These are phyloP conservation scores for Pogostemon cablin DNA, from an alignment of 257 asterid genomes.

Conservation along the genomic window DNA sequence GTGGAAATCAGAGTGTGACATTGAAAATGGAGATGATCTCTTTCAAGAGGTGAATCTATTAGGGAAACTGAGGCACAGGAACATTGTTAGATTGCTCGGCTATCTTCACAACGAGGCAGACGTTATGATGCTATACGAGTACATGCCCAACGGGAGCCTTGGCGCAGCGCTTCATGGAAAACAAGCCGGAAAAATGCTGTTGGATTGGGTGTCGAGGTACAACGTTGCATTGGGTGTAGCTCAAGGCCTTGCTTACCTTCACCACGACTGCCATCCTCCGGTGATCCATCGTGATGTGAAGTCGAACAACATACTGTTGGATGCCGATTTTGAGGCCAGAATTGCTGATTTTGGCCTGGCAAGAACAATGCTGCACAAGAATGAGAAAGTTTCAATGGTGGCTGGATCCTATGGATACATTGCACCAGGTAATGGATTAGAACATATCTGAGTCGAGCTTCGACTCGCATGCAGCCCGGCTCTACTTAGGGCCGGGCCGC, in stretches of 20 bases:
- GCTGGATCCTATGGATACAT: slow-evolving; percentile 93
- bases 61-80: slow-evolving; percentile 77
- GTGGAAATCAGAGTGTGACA: slow-evolving; percentile 59
- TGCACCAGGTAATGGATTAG: slow-evolving; percentile 67
- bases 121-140: slow-evolving; percentile 72
- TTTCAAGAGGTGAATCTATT: slow-evolving; percentile 64
- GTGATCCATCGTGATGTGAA: slow-evolving; percentile 78
- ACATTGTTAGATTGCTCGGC: slow-evolving; percentile 67
- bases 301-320: slow-evolving; percentile 71
- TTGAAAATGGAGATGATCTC: slow-evolving; percentile 66
- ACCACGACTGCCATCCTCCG: slow-evolving; percentile 81
- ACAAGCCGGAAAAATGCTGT: slow-evolving; percentile 49
- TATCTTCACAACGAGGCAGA: slow-evolving; percentile 72
- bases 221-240: slow-evolving; percentile 80
- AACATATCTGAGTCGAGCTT: not conserved
- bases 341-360: slow-evolving; percentile 87
- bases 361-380: slow-evolving; percentile 62
- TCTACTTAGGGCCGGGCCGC: too few species aligned
- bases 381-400: slow-evolving; percentile 74
- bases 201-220: slow-evolving; percentile 87
- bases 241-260: slow-evolving; percentile 77
- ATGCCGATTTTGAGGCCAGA: slow-evolving; percentile 66
- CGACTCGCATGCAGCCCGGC: too few species aligned
- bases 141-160: slow-evolving; percentile 83
- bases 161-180: slow-evolving; percentile 71